Percentiles rank a stretch among this genome's conserved stretches.
These are phyloP conservation scores for Escallonia herrerae DNA, from an alignment of 129 eudicot genomes.

Conservation along the genomic window DNA sequence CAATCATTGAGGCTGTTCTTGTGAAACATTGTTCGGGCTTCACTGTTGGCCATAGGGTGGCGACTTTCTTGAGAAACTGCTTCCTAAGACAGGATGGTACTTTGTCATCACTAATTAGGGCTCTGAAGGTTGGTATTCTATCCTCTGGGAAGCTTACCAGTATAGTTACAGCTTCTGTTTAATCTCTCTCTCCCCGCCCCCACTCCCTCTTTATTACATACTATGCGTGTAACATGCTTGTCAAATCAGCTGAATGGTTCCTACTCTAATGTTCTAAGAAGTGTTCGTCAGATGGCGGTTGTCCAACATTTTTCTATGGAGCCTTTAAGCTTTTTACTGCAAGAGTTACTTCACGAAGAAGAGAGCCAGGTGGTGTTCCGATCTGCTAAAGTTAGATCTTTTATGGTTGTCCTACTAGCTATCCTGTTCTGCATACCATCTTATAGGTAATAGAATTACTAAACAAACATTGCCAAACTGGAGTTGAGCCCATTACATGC, in stretches of 20 bases:
- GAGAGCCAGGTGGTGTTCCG: slow-evolving; percentile 25
- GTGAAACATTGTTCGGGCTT: slow-evolving; percentile 62
- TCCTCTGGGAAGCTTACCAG: slow-evolving; percentile 4
- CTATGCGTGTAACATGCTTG: no score
- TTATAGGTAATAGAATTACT: no score
- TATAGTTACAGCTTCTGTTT: neutral
- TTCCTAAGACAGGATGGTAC: slow-evolving; percentile 93
- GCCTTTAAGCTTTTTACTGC: slow-evolving; percentile 58
- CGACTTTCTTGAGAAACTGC: slow-evolving; percentile 66
- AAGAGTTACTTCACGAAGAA: slow-evolving; percentile 35
- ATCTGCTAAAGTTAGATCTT: neutral
- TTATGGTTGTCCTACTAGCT: no score
- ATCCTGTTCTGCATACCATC: no score
- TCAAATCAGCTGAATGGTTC: neutral
- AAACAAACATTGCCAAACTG: no score
- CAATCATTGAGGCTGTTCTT: slow-evolving; percentile 58
- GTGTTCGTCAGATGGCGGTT: slow-evolving; percentile 55
- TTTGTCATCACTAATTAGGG: slow-evolving; percentile 62
- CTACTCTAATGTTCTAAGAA: neutral
- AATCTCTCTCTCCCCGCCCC: no score
- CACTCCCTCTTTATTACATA: no score
- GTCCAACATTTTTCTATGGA: slow-evolving; percentile 59
- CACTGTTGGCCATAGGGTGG: slow-evolving; percentile 61
- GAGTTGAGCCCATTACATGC: no score
- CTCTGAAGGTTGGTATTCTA: slow-evolving; percentile 54